Base-by-base conservation (phyloP, 495 filamentous ascomycete species). In the Aspergillus affinis region DNA sequence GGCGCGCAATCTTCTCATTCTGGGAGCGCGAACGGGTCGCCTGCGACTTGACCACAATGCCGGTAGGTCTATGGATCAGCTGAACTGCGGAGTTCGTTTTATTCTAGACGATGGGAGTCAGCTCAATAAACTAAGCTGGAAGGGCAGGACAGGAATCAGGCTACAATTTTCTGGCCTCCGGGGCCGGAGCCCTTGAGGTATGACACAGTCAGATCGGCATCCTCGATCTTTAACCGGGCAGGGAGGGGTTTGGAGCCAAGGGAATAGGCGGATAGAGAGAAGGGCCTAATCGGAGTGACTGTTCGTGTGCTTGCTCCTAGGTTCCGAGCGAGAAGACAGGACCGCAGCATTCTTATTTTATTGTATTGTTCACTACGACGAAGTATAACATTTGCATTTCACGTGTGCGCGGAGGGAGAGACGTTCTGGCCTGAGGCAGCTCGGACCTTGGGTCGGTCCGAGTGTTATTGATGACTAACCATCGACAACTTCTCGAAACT, bases 71-170 rank as follows among this genome's bases (percentile, higher is more conserved):
- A 75, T 98, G 94, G 58, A 86, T 93, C 26, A 98, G 81, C 69
- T 98, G 95, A 45, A 98, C 94, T 50, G 94, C 94, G 9, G 91
- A 97, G 63, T 86, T 87, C 21, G 94, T 98, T 88, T 98, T 98
- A 78, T 98, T 98, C 90, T 93, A 3, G 49, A 55, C 5, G 36
- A 41, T 2, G 36, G 29, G 29, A 41, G 36, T 41, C 36, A 41
- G 36, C 36, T 15, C 9, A 1, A 41, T 41, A 8, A 10, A 1
- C n/a, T 41, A 10, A 54, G 27, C 5, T 1, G 57, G 47, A 27
- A 54, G 45, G 12, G 36, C 26, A 51, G 36, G 45, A 47, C 13
- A 26, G 52, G 30, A 30, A 23, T 19, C n/a, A 20, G 15, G 47
- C 13, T 65, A 82, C 70, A 74, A 97, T 98, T 73, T 98, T 98